These are phyloP conservation scores for Lathyrus aphaca DNA, from an alignment of 306 rosid genomes.

Conservation along the genomic window DNA sequence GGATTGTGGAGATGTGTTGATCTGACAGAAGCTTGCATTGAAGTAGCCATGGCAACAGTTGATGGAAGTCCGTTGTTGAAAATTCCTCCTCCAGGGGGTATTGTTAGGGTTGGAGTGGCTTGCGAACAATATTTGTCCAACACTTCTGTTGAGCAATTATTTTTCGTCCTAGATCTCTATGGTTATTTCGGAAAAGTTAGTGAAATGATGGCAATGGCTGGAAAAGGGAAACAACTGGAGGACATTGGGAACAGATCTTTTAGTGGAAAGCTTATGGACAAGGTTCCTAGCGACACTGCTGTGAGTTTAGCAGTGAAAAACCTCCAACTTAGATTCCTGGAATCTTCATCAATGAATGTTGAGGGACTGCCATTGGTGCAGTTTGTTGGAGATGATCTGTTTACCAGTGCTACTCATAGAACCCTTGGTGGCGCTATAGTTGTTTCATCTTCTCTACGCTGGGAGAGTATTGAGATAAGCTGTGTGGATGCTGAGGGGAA, in stretches of 20 bases:
- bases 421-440: constrained; percentile 94
- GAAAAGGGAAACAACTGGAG: constrained; percentile 60
- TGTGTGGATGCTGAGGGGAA: constrained; percentile 79
- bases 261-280: constrained; percentile 70
- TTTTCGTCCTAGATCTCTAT: constrained; percentile 87
- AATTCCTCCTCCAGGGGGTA: constrained; percentile 91
- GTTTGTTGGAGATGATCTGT: constrained; percentile 74
- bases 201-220: constrained; percentile 71
- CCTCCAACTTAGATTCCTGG: constrained; percentile 83
- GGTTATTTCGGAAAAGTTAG: constrained; percentile 77
- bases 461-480: constrained; percentile 77
- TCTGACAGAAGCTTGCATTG: constrained; percentile 73
- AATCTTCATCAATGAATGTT: constrained; percentile 66
- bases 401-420: constrained; percentile 73
- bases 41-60: constrained; percentile 92
- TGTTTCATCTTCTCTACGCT: constrained; percentile 72
- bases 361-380: constrained; percentile 87
- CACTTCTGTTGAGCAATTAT: constrained; percentile 87
- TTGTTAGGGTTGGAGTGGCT: constrained; percentile 88
- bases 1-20: constrained; percentile 93
- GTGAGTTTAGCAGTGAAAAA: constrained; percentile 67
- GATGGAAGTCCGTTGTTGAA: constrained; percentile 79
- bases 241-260: constrained; percentile 40
- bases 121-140: constrained; percentile 78
- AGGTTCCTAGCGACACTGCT: constrained; percentile 93